Conservation (phyloP, 306 rosid species). For the Prunus fruticosa region DNA sequence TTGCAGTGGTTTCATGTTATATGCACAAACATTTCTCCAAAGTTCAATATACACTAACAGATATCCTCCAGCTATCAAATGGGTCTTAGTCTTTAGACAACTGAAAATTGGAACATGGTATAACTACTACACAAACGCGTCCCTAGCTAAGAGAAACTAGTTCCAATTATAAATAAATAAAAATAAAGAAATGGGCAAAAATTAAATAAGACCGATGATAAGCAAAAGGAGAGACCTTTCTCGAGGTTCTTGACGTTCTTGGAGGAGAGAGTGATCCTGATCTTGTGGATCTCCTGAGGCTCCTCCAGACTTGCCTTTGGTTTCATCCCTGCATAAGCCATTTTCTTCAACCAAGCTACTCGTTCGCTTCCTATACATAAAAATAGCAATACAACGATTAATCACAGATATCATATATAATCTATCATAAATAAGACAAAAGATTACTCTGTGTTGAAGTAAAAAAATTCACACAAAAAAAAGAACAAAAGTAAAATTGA, state of each 20-base stretch:
- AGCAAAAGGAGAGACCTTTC: slow-evolving; percentile 40
- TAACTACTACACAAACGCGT: background rate
- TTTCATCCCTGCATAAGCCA: slow-evolving; percentile 79
- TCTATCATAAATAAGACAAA: background rate
- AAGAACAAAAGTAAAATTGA: no score
- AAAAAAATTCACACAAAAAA: no score
- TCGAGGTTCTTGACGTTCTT: slow-evolving; percentile 84
- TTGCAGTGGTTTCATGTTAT: no score
- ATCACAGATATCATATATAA: background rate
- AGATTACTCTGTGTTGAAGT: background rate
- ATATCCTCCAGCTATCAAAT: background rate
- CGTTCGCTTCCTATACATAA: background rate
- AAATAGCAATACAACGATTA: background rate
- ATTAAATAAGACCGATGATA: background rate
- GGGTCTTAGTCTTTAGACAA: background rate
- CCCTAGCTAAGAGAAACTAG: no score
- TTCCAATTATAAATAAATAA: background rate
- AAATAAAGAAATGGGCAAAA: background rate
- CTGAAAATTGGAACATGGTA: background rate
- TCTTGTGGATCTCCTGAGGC: slow-evolving; percentile 70
- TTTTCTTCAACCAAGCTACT: slow-evolving; percentile 1
- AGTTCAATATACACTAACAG: background rate
- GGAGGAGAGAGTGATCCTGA: slow-evolving; percentile 88
- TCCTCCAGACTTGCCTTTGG: slow-evolving; percentile 76
- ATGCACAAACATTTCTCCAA: background rate